phyloP scores from a whole-genome alignment of 768 basidiomycete species.

The Russula olivacea region DNA sequence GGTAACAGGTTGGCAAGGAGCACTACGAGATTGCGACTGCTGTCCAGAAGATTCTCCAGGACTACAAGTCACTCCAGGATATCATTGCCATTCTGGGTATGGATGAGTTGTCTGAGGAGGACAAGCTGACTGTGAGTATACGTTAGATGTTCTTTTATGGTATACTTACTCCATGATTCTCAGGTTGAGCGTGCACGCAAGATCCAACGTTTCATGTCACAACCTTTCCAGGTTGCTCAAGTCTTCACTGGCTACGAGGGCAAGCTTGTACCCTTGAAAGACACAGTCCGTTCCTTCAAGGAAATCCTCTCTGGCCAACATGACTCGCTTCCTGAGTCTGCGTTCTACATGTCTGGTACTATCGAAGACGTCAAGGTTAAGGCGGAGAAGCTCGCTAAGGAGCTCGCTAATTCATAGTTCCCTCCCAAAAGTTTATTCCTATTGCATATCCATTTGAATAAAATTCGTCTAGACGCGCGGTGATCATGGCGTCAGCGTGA shows the following conservation, averaged over 20 bases:
- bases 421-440: conserved; percentile 5
- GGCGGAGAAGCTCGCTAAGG: conserved; percentile 96
- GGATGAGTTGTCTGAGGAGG: conserved; percentile 99
- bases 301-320: conserved; percentile 90
- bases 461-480: conserved; percentile 7
- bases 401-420: conserved; percentile 54
- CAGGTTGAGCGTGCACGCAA: conserved; percentile 97
- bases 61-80: conserved; percentile 96
- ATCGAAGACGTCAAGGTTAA: conserved; percentile 96
- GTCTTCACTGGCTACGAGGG: conserved; percentile 99
- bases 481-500: not conserved
- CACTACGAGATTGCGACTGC: conserved; percentile 97
- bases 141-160: not conserved
- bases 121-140: conserved; percentile 86
- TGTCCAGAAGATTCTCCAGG: conserved; percentile 95
- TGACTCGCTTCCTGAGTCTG: conserved; percentile 88
- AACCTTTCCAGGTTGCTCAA: conserved; percentile 99
- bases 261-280: conserved; percentile 93
- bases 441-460: conserved; percentile 7
- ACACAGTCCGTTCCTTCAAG: conserved; percentile 95
- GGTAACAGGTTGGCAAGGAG: conserved; percentile 68
- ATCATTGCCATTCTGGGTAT: conserved; percentile 99
- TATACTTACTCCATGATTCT: conserved; percentile 11
- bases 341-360: conserved; percentile 98
- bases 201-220: conserved; percentile 99